A percentile compares a stretch with the other conserved stretches of the same genome.
Conservation (phyloP, 169 alveolate species). For the Plasmodium falciparum region DNA sequence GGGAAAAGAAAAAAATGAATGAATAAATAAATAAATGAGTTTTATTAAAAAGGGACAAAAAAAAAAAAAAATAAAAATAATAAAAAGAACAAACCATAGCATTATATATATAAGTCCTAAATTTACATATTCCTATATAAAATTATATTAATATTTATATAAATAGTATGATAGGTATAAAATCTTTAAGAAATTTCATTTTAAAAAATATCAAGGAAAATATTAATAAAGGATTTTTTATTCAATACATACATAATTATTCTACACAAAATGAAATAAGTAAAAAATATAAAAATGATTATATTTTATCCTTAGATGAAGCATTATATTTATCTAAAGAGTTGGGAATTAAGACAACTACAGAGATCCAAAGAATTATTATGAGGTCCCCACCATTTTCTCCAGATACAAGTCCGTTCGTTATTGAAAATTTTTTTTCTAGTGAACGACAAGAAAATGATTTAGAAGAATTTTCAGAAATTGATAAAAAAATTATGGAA, state of each 20-base stretch:
- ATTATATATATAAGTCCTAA: too few species aligned
- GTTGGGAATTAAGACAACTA: constrained; percentile 87
- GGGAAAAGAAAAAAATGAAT: too few species aligned
- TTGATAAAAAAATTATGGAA: constrained; percentile 34
- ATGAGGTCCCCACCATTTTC: constrained; percentile 89
- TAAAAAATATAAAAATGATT: constrained; percentile 17
- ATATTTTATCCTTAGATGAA: constrained; percentile 77
- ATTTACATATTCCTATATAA: too few species aligned
- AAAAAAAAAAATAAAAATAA: too few species aligned
- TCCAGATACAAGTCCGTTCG: constrained; percentile 85
- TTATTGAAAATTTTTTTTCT: constrained; percentile 83
- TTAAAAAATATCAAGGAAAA: too few species aligned
- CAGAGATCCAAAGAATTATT: constrained; percentile 85
- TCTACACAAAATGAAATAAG: constrained; percentile 16
- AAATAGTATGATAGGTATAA: too few species aligned
- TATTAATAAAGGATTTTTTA: too few species aligned
- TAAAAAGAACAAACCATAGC: too few species aligned
- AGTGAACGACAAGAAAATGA: constrained; percentile 56
- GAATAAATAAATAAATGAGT: too few species aligned
- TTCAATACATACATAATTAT: constrained; percentile 7
- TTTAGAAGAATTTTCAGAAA: constrained; percentile 53
- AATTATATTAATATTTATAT: too few species aligned
- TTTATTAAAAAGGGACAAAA: too few species aligned
- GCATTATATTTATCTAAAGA: constrained; percentile 90
- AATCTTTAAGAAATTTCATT: too few species aligned